Base-by-base conservation (phyloP, 192 early-diverging fungal genomes). In the Podila minutissima region DNA sequence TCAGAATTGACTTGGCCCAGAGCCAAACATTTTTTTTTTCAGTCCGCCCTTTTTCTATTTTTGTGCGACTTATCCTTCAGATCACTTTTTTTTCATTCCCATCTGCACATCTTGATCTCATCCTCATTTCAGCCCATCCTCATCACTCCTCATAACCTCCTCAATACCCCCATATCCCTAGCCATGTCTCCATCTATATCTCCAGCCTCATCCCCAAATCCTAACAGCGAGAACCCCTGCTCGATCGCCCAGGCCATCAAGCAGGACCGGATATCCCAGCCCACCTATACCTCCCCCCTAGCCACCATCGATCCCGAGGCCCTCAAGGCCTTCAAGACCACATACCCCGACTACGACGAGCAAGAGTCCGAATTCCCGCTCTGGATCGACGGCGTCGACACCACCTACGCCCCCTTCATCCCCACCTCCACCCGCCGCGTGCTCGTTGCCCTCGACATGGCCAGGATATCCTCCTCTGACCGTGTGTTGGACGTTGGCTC, bases 401-500 rank as follows among this genome's bases (percentile, higher is more conserved):
- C 77, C 1, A 85, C 86, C 15, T 84, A 83, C 53, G 89, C 85
- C 19, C 89, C 89, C 5, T 89, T 86, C 61, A 86, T 86, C 74
- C 89, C 88, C 4, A 90, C 89, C 7, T 90, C 89, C 19, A 74
- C 87, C 20, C 68, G 59, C 24, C 83, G 88, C 46, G 89, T 91
- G 53, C 65, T 83, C 22, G 31, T 83, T 17, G 85, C 88, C 5
- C 61, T 91, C 17, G 60, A 67, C 12, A 77, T 91, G 86, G 89
- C 82, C 20, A 48, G 75, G 15, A 70, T 87, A 17, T 41, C 35
- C n/a, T 12, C 74, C 2, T 24, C 48, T 10, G 89, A 91, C 62
- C 63, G 57, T 20, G 66, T 91, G 2, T 50, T 91, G 5, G 89
- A 91, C 69, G 77, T 91, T n/a, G 89, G 89, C 4, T 89, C 86